Evolutionary conservation across 371 early-diverging fungal species (phyloP), one percentile per base, ranked within the genome.

Genomic region (Saksenaea vasiformis): DNA sequence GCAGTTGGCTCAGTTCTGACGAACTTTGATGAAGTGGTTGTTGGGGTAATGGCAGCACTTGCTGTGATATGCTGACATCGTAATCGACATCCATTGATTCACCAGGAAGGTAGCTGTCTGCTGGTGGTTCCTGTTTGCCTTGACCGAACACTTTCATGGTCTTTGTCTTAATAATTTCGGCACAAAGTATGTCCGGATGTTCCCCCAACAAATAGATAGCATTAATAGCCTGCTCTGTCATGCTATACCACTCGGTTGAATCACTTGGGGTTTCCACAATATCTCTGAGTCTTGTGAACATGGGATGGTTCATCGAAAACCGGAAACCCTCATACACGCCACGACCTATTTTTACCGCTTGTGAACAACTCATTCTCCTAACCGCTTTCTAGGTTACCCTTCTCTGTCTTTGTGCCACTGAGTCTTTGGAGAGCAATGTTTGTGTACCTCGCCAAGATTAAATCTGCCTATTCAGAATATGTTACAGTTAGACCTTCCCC

Each of bases 201-300:
- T 95, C 94, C 10, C 91, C 87, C 41, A 98, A 79, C 13, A 86
- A 62, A 67, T 94, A 96, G 17, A 98, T 90, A 1, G 96, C 87
- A 68, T 95, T 95, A 51, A 98, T 77, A 3, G 92, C 96, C 69
- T 96, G 95, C 70, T 98, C 95, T 1, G 95, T 91, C 22, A 96
- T 84, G 19, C 89, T 84, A 76, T 80, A 87, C 91, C 94, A 95
- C 62, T 88, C 86, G 24, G 82, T 78, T 19, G 85, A 85, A 11
- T 74, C 72, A 3, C 81, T 84, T 0, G 84, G 82, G 31, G 72
- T 70, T 60, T 91, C 88, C 36, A 94, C 76, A 13, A 95, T 74
- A 36, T 81, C 81, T 47, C 80, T 80, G 19, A 92, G 68, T 28
- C 81, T 77, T 24, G 74, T 66, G 69, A 93, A 93, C 17, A 95